These are phyloP conservation scores for Flammula alnicola DNA, from an alignment of 1,284 basidiomycete genomes.

Conservation along the genomic window DNA sequence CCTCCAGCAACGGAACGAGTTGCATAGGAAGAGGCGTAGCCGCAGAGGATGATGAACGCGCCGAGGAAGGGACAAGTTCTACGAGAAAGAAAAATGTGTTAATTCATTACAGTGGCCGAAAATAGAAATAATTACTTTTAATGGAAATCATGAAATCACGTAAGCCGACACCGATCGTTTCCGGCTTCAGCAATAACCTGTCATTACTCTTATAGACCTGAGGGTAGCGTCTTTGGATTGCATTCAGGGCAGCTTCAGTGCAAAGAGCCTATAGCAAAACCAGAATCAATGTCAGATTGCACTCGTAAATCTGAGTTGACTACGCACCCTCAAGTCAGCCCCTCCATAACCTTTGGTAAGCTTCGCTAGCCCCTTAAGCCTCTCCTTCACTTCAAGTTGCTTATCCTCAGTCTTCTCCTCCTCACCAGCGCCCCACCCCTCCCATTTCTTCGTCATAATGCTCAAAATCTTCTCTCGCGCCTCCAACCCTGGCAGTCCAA, in stretches of 20 bases:
- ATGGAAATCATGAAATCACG: constrained; percentile 98
- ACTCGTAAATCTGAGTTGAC: constrained; percentile 4
- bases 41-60: constrained; percentile 85
- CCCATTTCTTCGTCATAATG: constrained; percentile 94
- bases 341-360: constrained; percentile 98
- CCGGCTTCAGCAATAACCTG: constrained; percentile 84
- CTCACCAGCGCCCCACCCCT: constrained; percentile 74
- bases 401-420: constrained; percentile 55
- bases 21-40: constrained; percentile 88
- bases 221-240: constrained; percentile 94
- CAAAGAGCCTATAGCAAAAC: constrained; percentile 75
- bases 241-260: constrained; percentile 96
- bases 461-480: constrained; percentile 89
- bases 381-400: constrained; percentile 47
- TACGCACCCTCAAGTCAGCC: constrained; percentile 88
- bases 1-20: constrained; percentile 79
- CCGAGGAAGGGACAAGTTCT: constrained; percentile 95
- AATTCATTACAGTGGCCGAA: constrained; percentile 9
- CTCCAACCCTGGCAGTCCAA: constrained; percentile 85
- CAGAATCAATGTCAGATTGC: constrained; percentile 8
- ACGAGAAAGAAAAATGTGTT: constrained; percentile 5
- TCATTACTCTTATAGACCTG: constrained; percentile 97
- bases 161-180: constrained; percentile 85
- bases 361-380: constrained; percentile 67
- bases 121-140: constrained; percentile 70